These are phyloP conservation scores for Spergularia azorica DNA, from an alignment of 179 eudicot species.

Conservation along the genomic window DNA sequence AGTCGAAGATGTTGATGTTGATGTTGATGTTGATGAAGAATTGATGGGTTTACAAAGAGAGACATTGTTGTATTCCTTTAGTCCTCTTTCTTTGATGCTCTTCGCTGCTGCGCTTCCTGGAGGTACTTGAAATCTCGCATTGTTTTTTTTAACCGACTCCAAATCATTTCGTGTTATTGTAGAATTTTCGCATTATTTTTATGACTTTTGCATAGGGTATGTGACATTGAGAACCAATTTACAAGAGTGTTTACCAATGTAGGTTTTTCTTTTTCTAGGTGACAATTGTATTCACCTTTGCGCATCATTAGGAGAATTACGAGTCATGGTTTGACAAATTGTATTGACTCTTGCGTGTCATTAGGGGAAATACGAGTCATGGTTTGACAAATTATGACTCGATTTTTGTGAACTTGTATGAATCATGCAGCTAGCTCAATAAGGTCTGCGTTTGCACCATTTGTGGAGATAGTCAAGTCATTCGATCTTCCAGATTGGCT, in stretches of 20 bases:
- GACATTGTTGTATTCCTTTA: slow-evolving; percentile 59
- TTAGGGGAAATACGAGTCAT: neutral
- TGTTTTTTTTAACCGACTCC: neutral
- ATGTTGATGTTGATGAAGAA: slow-evolving; percentile 14
- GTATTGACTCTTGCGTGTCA: too few species aligned
- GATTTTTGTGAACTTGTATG: slow-evolving; percentile 1
- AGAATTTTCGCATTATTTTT: too few species aligned
- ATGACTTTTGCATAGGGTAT: too few species aligned
- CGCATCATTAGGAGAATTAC: too few species aligned
- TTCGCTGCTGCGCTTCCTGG: slow-evolving; percentile 81
- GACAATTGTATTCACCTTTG: too few species aligned
- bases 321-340: too few species aligned
- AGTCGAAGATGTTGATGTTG: slow-evolving; percentile 22
- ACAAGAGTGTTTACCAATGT: too few species aligned
- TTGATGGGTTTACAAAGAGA: slow-evolving; percentile 34
- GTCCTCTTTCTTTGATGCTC: slow-evolving; percentile 60
- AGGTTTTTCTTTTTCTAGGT: too few species aligned
- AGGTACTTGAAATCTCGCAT: slow-evolving; percentile 42
- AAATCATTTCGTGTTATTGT: too few species aligned
- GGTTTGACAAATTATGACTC: neutral
- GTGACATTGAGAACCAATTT: too few species aligned
- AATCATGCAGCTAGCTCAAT: slow-evolving; percentile 55
- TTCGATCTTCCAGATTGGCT: slow-evolving; percentile 86
- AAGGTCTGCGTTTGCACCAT: slow-evolving; percentile 70
- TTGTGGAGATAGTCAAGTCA: slow-evolving; percentile 76